phyloP scores from a whole-genome alignment of 805 yeast genomes.

The Jamesozyma spencerorum region DNA sequence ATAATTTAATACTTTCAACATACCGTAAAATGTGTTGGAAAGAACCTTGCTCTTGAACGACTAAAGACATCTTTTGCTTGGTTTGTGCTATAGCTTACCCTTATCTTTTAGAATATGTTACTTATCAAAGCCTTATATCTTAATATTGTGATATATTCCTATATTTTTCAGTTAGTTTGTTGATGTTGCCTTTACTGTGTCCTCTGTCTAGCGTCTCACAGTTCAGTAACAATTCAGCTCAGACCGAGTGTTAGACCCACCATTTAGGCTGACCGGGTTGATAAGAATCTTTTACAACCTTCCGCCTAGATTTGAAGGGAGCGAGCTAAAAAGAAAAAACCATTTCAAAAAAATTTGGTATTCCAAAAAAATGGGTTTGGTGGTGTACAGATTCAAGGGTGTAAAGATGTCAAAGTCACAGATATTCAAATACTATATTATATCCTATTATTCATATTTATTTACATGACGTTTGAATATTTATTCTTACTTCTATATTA shows the following conservation, averaged over 20 bases:
- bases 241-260: too few species aligned
- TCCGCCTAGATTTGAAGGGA: too few species aligned
- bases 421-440: too few species aligned
- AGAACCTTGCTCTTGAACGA: constrained; percentile 96
- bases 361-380: too few species aligned
- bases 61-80: constrained; percentile 71
- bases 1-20: constrained; percentile 31
- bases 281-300: too few species aligned
- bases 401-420: too few species aligned
- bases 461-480: neutral
- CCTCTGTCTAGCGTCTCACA: neutral
- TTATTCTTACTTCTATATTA: too few species aligned
- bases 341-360: too few species aligned
- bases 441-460: neutral
- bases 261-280: too few species aligned
- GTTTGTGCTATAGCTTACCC: constrained; percentile 5
- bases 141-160: neutral
- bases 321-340: too few species aligned
- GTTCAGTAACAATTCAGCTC: too few species aligned
- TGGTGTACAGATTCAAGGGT: too few species aligned
- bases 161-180: neutral
- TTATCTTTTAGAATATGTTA: neutral
- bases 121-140: neutral
- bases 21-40: constrained; percentile 99
- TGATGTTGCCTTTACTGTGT: neutral